Evolutionary conservation across 108 stramenopile species (phyloP).

Genomic region (Skeletonema potamos): DNA sequence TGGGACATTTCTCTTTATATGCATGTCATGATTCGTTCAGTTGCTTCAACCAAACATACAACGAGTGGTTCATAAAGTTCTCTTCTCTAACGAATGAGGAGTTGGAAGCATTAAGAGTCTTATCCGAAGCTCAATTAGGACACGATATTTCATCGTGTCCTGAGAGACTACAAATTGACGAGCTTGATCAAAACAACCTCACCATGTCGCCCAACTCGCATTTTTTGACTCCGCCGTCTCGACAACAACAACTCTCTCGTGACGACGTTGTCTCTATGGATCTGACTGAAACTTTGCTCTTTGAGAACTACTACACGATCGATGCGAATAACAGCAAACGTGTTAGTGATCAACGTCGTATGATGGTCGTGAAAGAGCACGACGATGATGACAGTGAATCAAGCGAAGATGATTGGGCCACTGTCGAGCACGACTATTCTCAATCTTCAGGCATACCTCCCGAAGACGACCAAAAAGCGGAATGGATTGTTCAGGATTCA

Average conservation of each 20-base stretch:
- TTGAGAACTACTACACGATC: slow-evolving; percentile 52
- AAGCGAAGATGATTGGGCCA: slow-evolving; percentile 78
- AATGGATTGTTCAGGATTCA: slow-evolving; percentile 47
- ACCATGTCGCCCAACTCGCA: not conserved
- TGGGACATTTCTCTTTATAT: slow-evolving; percentile 57
- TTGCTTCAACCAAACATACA: slow-evolving; percentile 63
- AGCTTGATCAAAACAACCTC: not conserved
- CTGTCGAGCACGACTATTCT: slow-evolving; percentile 60
- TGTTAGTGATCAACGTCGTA: not conserved
- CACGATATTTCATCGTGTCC: not conserved
- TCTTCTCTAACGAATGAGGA: slow-evolving; percentile 54
- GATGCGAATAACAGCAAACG: slow-evolving; percentile 11
- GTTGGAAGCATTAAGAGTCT: slow-evolving; percentile 27
- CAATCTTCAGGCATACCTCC: slow-evolving; percentile 49
- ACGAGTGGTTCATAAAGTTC: slow-evolving; percentile 58
- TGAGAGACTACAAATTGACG: not conserved
- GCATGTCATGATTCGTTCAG: slow-evolving; percentile 81
- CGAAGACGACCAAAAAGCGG: slow-evolving; percentile 65
- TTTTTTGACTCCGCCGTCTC: not conserved
- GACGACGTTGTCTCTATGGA: slow-evolving; percentile 34
- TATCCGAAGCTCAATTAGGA: slow-evolving; percentile 18
- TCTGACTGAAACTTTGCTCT: slow-evolving; percentile 39
- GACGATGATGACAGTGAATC: slow-evolving; percentile 3
- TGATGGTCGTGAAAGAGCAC: not conserved
- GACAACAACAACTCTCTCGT: slow-evolving; percentile 1